Evolutionary conservation across 139 green algal species (phyloP), one percentile per base, ranked within the genome.

Genomic region (Volvox africanus): DNA sequence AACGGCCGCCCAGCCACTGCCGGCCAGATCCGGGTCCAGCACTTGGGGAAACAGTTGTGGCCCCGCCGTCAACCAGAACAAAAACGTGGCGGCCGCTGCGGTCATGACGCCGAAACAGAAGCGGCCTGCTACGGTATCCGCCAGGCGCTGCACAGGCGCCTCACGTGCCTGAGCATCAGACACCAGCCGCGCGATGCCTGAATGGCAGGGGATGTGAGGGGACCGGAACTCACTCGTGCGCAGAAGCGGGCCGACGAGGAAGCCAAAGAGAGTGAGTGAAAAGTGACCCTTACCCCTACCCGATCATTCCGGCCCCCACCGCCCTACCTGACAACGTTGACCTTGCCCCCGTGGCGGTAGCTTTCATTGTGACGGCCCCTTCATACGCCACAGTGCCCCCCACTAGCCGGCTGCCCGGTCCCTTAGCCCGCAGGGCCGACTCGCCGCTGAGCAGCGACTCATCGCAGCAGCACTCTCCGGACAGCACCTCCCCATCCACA

Each of bases 91-190:
- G 0, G 95, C 96, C 3, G 95, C 94, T 13, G 96, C 94, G 14
- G 93, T 95, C 97, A 99, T 99, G 32, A 99, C 96, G 36, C 94
- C 94, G 75, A 97, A 99, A 92, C 97, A 98, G 91, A 99, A 99
- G 61, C 94, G 94, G 32, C 98, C 97, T 0, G 97, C 96, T 32
- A 99, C 97, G 12, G 93, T 80, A 82, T 99, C 98, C 9, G 98
- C 98, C 89, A 99, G 92, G 1, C 97, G 95, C 92, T 99, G 97
- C 83, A 99, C 95, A 0, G 97, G 97, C 14, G 98, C 97, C 93
- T 98, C 96, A 0, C 96, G 89, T 0, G 93, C 91, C 93, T 99
- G 97, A 2, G 97, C 97, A 11, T 96, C 96, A 2, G 93, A 89
- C n/a, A 99, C 97, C 55, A 98, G 91, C 14, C 94, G 86, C 0